These are phyloP conservation scores for Vaucheria bursata DNA, from an alignment of 352 stramenopile genomes.

Conservation along the genomic window DNA sequence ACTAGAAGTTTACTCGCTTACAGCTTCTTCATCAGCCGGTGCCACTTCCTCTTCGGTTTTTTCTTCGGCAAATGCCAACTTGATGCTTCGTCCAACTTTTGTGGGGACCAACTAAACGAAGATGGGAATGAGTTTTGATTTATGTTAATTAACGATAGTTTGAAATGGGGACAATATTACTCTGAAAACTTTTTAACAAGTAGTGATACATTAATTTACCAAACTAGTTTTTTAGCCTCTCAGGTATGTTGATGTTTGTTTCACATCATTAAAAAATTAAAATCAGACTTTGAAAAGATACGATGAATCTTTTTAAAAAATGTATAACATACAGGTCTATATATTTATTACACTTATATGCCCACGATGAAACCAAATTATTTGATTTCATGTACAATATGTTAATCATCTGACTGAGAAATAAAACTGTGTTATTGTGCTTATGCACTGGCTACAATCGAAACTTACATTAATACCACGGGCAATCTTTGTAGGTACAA, in stretches of 20 bases:
- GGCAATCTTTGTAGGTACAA: constrained; percentile 64
- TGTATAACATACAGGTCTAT: background rate
- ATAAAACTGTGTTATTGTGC: background rate
- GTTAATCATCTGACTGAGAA: background rate
- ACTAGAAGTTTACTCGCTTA: no score
- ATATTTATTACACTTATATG: no score
- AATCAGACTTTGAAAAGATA: background rate
- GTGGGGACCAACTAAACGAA: constrained; percentile 16
- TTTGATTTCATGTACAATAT: background rate
- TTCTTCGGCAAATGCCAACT: constrained; percentile 32
- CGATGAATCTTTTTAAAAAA: background rate
- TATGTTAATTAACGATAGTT: background rate
- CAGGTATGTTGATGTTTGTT: background rate
- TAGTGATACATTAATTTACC: background rate
- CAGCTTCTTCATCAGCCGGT: no score
- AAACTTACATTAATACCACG: constrained; percentile 56
- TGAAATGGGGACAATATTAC: background rate
- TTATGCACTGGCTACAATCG: background rate
- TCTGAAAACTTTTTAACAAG: background rate
- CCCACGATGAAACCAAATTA: background rate
- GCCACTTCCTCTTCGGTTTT: background rate
- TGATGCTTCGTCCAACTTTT: constrained; percentile 31
- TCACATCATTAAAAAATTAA: background rate
- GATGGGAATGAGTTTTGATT: background rate
- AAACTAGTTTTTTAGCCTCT: background rate